Conservation (phyloP, 2,329 filamentous ascomycete genomes). For the Dactylonectria estremocensis region DNA sequence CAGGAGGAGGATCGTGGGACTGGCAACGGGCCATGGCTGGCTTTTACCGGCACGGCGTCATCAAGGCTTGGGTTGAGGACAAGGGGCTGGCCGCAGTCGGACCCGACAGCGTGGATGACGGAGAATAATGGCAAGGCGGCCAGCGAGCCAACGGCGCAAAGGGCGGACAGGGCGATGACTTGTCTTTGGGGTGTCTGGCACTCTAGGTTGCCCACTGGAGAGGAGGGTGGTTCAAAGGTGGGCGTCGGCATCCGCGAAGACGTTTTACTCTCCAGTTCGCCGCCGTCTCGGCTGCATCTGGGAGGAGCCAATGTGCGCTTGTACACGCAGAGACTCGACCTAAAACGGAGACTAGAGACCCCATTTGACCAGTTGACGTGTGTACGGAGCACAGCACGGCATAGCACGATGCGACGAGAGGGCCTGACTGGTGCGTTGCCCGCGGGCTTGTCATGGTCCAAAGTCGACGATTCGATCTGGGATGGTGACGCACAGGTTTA, state of each 20-base stretch:
- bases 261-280: conserved; percentile 5
- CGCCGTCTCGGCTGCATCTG: conserved; percentile 3
- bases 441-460: background rate
- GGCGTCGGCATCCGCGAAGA: background rate
- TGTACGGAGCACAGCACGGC: conserved; percentile 15
- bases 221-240: background rate
- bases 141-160: conserved; percentile 22
- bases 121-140: conserved; percentile 8
- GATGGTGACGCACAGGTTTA: conserved; percentile 50
- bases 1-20: conserved; percentile 31
- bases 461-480: conserved; percentile 48
- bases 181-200: conserved; percentile 1
- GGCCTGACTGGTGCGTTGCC: conserved; percentile 7
- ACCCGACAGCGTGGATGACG: conserved; percentile 31
- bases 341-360: conserved; percentile 26
- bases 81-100: conserved; percentile 25
- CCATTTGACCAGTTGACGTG: conserved; percentile 13
- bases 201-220: background rate
- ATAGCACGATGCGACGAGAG: conserved; percentile 27
- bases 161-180: conserved; percentile 21
- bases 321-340: conserved; percentile 1
- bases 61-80: conserved; percentile 26
- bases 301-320: background rate
- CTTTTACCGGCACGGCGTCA: conserved; percentile 32
- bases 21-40: conserved; percentile 28